A percentile compares a stretch with the other conserved stretches of the same genome.
Evolutionary conservation across 306 rosid genomes (phyloP).

Genomic region (Quercus glauca): DNA sequence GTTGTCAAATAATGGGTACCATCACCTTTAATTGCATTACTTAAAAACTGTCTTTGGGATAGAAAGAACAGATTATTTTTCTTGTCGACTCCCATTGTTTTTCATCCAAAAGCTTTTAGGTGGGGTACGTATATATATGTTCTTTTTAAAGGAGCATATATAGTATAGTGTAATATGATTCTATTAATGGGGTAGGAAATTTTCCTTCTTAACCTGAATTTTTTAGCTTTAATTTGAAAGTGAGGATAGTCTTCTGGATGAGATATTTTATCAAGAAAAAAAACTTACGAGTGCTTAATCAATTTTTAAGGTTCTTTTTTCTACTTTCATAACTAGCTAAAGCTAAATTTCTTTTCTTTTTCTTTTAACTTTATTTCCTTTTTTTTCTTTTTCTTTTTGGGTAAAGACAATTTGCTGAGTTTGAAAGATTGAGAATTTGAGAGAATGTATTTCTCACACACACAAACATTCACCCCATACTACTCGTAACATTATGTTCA

Average conservation of each 20-base stretch:
- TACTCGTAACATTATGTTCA: too few relatives aligned
- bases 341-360: too few relatives aligned
- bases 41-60: conserved; percentile 29
- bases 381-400: too few relatives aligned
- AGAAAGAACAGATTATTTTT: conserved; percentile 21
- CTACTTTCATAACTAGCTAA: too few relatives aligned
- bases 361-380: too few relatives aligned
- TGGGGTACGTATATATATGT: neutral
- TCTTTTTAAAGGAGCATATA: conserved; percentile 19
- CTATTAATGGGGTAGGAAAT: conserved; percentile 19
- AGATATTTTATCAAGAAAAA: neutral
- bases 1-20: conserved; percentile 50
- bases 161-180: neutral
- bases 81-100: conserved; percentile 26
- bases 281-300: neutral
- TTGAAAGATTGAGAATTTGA: too few relatives aligned
- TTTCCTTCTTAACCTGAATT: conserved; percentile 3
- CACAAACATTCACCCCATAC: too few relatives aligned
- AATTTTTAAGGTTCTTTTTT: neutral
- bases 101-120: conserved; percentile 15
- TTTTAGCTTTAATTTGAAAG: neutral
- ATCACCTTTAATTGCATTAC: conserved; percentile 31
- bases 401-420: too few relatives aligned
- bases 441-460: too few relatives aligned
- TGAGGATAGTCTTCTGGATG: neutral